These are phyloP conservation scores for Didymella keratinophila DNA, from an alignment of 2,329 filamentous ascomycete genomes.

Conservation along the genomic window DNA sequence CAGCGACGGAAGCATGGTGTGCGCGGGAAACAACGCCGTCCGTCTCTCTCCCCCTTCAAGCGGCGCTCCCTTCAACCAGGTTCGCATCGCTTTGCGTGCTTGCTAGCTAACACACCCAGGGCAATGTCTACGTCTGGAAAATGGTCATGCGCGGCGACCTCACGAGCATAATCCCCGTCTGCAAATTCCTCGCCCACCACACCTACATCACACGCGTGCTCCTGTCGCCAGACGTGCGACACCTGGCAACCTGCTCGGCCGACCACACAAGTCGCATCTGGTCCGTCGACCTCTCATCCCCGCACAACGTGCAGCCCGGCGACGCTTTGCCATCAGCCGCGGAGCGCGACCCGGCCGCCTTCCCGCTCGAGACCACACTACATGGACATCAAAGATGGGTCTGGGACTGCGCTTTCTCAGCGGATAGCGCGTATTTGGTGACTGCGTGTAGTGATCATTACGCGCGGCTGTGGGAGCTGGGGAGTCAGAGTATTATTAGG, in stretches of 20 bases:
- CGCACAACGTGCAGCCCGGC: slow-evolving; percentile 45
- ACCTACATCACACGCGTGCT: slow-evolving; percentile 93
- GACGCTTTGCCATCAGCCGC: slow-evolving; percentile 45
- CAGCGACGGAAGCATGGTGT: slow-evolving; percentile 89
- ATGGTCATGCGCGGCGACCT: slow-evolving; percentile 83
- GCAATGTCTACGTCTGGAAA: slow-evolving; percentile 97
- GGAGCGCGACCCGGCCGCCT: slow-evolving; percentile 63
- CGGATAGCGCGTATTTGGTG: slow-evolving; percentile 90
- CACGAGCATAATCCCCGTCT: slow-evolving; percentile 84
- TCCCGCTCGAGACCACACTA: slow-evolving; percentile 84
- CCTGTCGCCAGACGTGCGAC: slow-evolving; percentile 90
- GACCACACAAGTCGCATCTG: slow-evolving; percentile 97
- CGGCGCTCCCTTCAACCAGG: no score
- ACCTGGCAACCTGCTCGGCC: slow-evolving; percentile 90
- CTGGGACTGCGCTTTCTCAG: slow-evolving; percentile 96
- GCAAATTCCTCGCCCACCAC: slow-evolving; percentile 87
- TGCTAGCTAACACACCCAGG: slow-evolving; percentile 62
- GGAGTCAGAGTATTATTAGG: slow-evolving; percentile 85
- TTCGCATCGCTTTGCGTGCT: not conserved
- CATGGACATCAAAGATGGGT: slow-evolving; percentile 95
- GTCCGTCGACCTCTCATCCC: slow-evolving; percentile 72
- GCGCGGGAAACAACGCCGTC: slow-evolving; percentile 90
- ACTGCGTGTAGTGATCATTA: slow-evolving; percentile 95
- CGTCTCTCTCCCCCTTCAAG: slow-evolving; percentile 31
- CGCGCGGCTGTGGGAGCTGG: slow-evolving; percentile 87